phyloP scores from a whole-genome alignment of 805 yeast species.

The Citeromyces matritensis region DNA sequence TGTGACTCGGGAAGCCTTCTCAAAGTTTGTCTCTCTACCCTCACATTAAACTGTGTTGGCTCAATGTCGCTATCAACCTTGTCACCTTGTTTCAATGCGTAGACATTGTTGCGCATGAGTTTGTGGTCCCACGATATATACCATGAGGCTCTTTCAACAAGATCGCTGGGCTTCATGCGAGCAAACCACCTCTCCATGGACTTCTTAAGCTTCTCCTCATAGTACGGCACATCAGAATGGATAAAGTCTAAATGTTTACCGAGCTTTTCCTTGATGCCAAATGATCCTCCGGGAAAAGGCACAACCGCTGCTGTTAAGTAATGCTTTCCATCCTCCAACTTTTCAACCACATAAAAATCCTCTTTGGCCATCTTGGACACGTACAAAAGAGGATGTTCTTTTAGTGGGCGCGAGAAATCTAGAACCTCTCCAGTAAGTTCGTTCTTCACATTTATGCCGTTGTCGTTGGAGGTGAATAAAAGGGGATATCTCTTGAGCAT shows the following conservation, averaged over 20 bases:
- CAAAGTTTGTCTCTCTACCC: constrained; percentile 63
- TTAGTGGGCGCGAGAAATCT: constrained; percentile 44
- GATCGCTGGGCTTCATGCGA: constrained; percentile 40
- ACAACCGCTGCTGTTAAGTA: constrained; percentile 62
- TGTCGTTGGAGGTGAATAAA: constrained; percentile 32
- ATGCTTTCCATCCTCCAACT: constrained; percentile 40
- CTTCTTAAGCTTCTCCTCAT: constrained; percentile 43
- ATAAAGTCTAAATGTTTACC: constrained; percentile 51
- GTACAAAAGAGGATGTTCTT: constrained; percentile 47
- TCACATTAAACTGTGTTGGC: constrained; percentile 43
- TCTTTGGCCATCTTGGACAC: constrained; percentile 62
- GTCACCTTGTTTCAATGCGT: constrained; percentile 29
- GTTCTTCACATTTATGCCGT: constrained; percentile 40
- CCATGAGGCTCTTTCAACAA: constrained; percentile 68
- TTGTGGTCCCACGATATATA: constrained; percentile 64
- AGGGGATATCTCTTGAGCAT: constrained; percentile 49
- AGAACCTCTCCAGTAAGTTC: constrained; percentile 47
- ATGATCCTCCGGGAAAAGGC: constrained; percentile 69
- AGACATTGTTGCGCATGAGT: constrained; percentile 38
- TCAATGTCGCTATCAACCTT: constrained; percentile 24
- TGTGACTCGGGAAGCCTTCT: constrained; percentile 48
- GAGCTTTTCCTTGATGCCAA: constrained; percentile 42
- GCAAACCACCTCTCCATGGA: constrained; percentile 67
- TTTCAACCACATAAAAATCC: constrained; percentile 51
- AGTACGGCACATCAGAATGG: constrained; percentile 58